Percentiles rank a stretch among this genome's conserved stretches.
These are phyloP conservation scores for Cladosporium colombiae DNA, from an alignment of 2,329 filamentous ascomycete genomes.

Conservation along the genomic window DNA sequence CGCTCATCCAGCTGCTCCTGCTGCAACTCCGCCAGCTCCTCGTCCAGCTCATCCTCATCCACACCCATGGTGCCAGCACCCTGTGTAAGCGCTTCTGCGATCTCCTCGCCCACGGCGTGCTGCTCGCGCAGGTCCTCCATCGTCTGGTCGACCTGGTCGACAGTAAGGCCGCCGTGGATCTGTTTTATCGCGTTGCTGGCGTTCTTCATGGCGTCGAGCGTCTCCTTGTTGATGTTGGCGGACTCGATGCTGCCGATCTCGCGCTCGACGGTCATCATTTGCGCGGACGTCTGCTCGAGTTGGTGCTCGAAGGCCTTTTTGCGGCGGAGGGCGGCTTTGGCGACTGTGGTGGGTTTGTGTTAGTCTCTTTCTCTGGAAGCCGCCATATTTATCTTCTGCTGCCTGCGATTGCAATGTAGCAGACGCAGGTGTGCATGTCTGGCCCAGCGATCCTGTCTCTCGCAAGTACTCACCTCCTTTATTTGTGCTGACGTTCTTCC, in stretches of 20 bases:
- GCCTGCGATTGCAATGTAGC: neutral
- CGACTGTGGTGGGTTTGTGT: slow-evolving; percentile 59
- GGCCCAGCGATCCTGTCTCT: neutral
- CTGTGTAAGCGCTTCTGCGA: slow-evolving; percentile 78
- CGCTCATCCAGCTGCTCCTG: slow-evolving; percentile 91
- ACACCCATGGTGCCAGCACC: slow-evolving; percentile 67
- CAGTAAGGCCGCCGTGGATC: slow-evolving; percentile 87
- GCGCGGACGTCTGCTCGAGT: slow-evolving; percentile 83
- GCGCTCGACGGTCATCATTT: slow-evolving; percentile 89
- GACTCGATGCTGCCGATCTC: slow-evolving; percentile 97
- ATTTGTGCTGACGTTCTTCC: slow-evolving; percentile 85
- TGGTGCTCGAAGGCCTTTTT: slow-evolving; percentile 95
- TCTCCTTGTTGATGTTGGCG: slow-evolving; percentile 98
- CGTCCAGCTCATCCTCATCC: slow-evolving; percentile 84
- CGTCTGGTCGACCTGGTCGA: slow-evolving; percentile 91
- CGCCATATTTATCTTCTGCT: neutral
- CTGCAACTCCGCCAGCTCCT: slow-evolving; percentile 81
- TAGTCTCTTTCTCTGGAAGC: neutral
- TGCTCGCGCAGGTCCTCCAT: slow-evolving; percentile 94
- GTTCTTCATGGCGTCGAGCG: slow-evolving; percentile 88
- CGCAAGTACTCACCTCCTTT: slow-evolving; percentile 71
- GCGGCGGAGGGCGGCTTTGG: slow-evolving; percentile 83
- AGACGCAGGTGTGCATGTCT: neutral
- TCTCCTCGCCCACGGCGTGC: slow-evolving; percentile 90
- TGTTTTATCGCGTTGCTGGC: slow-evolving; percentile 87